Percentiles rank a stretch among this genome's conserved stretches.
These are phyloP conservation scores for Elongisporangium undulatum DNA, from an alignment of 352 stramenopile genomes.

Conservation along the genomic window DNA sequence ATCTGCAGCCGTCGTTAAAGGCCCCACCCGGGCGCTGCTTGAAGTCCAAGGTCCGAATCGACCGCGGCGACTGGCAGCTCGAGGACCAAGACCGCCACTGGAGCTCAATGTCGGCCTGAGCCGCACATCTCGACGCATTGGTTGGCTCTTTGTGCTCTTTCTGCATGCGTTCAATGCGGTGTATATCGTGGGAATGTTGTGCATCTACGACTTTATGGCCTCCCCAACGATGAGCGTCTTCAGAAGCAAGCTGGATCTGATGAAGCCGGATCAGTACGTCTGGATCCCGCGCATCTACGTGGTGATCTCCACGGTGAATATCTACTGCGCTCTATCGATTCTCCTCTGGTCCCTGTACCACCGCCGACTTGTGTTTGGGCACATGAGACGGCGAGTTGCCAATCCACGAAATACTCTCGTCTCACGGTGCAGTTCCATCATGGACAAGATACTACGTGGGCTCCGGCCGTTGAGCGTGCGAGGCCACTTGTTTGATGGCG, in stretches of 20 bases:
- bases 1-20: too few relatives aligned
- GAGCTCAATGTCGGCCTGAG: too few relatives aligned
- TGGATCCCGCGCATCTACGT: conserved; percentile 13
- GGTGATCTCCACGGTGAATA: conserved; percentile 16
- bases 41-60: too few relatives aligned
- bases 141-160: conserved; percentile 22
- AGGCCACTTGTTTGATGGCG: conserved; percentile 17
- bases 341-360: conserved; percentile 21
- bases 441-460: too few relatives aligned
- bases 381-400: too few relatives aligned
- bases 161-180: conserved; percentile 22
- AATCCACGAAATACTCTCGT: too few relatives aligned
- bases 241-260: conserved; percentile 19
- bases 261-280: conserved; percentile 21
- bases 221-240: conserved; percentile 20
- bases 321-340: conserved; percentile 20
- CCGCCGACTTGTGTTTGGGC: conserved; percentile 15
- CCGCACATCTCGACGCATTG: conserved; percentile 3
- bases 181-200: conserved; percentile 13
- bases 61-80: too few relatives aligned
- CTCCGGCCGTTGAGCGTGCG: conserved; percentile 11
- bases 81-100: too few relatives aligned
- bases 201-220: conserved; percentile 20
- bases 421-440: too few relatives aligned
- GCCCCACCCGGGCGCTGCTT: too few relatives aligned